These are phyloP conservation scores for Sabuloglossum arenarium DNA, from an alignment of 495 filamentous ascomycete genomes.

Conservation along the genomic window DNA sequence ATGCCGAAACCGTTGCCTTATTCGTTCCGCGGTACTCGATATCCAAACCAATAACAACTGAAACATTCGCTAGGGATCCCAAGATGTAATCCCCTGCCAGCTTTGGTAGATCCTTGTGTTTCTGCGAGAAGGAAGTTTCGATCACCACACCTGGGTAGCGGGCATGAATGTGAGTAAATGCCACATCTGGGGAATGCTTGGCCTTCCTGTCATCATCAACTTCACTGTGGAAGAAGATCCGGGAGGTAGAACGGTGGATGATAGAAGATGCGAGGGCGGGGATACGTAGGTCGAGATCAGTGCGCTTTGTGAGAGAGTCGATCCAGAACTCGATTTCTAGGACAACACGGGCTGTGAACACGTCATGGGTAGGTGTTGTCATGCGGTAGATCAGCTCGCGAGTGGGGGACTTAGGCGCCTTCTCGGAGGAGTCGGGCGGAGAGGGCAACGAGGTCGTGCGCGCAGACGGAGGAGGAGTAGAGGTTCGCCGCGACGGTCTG, in stretches of 20 bases:
- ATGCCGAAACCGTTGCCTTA: neutral
- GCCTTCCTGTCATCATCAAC: neutral
- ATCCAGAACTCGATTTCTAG: neutral
- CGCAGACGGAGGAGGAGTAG: neutral
- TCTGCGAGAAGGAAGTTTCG: slow-evolving; percentile 19
- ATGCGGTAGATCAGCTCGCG: neutral
- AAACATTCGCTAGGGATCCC: slow-evolving; percentile 13
- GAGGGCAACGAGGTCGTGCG: neutral
- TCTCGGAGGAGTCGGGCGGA: neutral
- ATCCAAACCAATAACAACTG: slow-evolving; percentile 14
- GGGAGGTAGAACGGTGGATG: neutral
- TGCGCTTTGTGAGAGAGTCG: neutral
- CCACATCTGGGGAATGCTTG: slow-evolving; percentile 13
- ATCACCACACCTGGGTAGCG: slow-evolving; percentile 15
- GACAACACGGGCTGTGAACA: neutral
- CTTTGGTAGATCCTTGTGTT: slow-evolving; percentile 12
- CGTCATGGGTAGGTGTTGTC: neutral
- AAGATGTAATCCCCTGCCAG: slow-evolving; percentile 18
- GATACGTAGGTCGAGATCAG: neutral
- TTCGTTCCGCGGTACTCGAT: slow-evolving; percentile 12
- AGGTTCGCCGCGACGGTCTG: neutral
- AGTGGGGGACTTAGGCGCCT: neutral
- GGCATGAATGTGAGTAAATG: slow-evolving; percentile 13
- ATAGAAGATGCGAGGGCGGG: neutral
- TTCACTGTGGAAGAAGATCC: neutral